Percentiles rank a stretch among this genome's conserved stretches.
These are phyloP conservation scores for Rhodotorula taiwanensis DNA, from an alignment of 768 basidiomycete genomes.

Conservation along the genomic window DNA sequence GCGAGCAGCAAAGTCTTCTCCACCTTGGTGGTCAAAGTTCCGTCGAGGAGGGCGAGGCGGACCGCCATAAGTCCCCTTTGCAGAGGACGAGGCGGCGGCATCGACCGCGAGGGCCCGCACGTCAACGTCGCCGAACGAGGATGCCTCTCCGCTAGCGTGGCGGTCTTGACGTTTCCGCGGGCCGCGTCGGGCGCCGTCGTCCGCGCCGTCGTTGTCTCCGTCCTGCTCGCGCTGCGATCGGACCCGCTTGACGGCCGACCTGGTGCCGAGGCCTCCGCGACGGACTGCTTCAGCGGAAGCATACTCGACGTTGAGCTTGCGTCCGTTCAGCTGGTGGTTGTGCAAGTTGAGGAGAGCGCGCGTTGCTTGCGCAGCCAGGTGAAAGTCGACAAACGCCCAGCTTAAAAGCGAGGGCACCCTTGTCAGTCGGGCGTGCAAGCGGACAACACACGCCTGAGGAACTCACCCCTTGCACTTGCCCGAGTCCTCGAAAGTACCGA, in stretches of 20 bases:
- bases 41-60: conserved; percentile 2
- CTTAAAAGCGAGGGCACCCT: conserved; percentile 47
- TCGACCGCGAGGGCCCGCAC: not conserved
- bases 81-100: not conserved
- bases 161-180: not conserved
- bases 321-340: conserved; percentile 76
- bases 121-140: conserved; percentile 18
- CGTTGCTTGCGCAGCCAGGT: conserved; percentile 68
- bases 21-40: conserved; percentile 18
- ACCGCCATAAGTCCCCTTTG: conserved; percentile 1
- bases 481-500: conserved; percentile 94
- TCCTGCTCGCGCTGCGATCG: not conserved
- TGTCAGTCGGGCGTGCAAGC: too few species aligned
- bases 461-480: conserved; percentile 87
- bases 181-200: not conserved
- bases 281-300: conserved; percentile 83
- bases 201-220: not conserved
- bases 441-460: not conserved
- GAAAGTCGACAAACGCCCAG: conserved; percentile 92
- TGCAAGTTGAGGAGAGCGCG: conserved; percentile 70
- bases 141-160: conserved; percentile 11
- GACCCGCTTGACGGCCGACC: conserved; percentile 17
- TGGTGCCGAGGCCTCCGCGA: conserved; percentile 57
- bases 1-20: too few species aligned
- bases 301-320: conserved; percentile 71